Evolutionary conservation across 75 land plant species (phyloP), one percentile per base, ranked within the genome.

Genomic region (Isoetes taiwanensis): DNA sequence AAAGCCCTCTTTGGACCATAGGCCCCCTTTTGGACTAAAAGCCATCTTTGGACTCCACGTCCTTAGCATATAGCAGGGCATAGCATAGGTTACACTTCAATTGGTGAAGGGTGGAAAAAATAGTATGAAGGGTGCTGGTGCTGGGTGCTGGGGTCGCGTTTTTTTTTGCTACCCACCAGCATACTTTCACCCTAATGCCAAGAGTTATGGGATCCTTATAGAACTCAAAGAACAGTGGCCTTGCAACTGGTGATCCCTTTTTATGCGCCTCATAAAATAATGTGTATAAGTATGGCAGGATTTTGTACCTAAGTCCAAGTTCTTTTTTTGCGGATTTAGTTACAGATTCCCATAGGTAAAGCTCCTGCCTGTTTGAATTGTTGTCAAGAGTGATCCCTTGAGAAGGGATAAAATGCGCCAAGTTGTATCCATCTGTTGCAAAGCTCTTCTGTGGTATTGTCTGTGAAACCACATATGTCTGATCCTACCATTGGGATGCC

Each of bases 361-460:
- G 30, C 63, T 64, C 67, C 31, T 64, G 67, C 1, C 34, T 27
- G n/a, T 25, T n/a, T 0, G 32, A 1, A 21, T 31, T 6, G 43
- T 30, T 29, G 43, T 56, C 67, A n/a, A n/a, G 43, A 19, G 46
- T 64, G 67, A 12, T 59, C 26, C 17, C 67, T 38, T 0, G 67
- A 34, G 40, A 64, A 64, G 2, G 67, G 67, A 29, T 64, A 57
- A 30, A 64, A 64, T 3, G 67, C 67, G 0, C 67, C 67, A 21
- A 56, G 33, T 30, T 64, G 67, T 20, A 55, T 19, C 67, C 67
- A 64, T 20, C 67, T 41, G 38, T 37, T 37, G 67, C 67, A 64
- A 57, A 64, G 67, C 63, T 64, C 67, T 30, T 39, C 62, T 0
- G 12, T 39, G 4, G 67, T 56, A 0, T 64, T 39, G 24, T 26